Percentiles rank a stretch among this genome's conserved stretches.
Conservation (phyloP, 495 filamentous ascomycete species). For the Talaromyces nanjingensis region DNA sequence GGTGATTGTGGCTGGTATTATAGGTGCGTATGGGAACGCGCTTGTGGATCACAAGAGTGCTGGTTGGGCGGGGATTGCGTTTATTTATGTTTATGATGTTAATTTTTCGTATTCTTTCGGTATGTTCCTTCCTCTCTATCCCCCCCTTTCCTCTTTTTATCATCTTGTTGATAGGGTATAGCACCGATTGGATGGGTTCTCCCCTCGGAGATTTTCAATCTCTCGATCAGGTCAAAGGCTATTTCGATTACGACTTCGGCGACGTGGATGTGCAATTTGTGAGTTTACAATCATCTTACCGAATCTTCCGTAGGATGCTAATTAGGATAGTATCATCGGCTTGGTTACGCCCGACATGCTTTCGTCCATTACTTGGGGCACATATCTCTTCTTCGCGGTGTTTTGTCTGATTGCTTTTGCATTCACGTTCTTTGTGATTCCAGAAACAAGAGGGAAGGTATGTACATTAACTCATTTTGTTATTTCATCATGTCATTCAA, state of each 20-base stretch:
- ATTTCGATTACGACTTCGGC: conserved; percentile 33
- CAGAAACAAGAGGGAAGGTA: conserved; percentile 52
- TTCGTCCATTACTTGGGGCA: conserved; percentile 61
- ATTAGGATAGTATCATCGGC: conserved; percentile 49
- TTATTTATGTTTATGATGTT: conserved; percentile 78
- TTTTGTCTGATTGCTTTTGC: conserved; percentile 58
- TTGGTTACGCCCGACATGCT: conserved; percentile 76
- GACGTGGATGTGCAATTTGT: conserved; percentile 41
- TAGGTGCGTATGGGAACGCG: conserved; percentile 53
- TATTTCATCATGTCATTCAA: not conserved
- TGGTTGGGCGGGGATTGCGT: conserved; percentile 71
- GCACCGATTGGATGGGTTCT: conserved; percentile 37
- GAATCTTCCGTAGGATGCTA: not conserved
- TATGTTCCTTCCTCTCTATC: conserved; percentile 12
- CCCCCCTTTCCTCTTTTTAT: not conserved
- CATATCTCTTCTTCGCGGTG: conserved; percentile 72
- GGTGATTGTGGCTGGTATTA: conserved; percentile 68
- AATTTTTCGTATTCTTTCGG: conserved; percentile 61
- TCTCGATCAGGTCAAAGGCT: conserved; percentile 31
- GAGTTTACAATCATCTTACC: conserved; percentile 4
- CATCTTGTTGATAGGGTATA: conserved; percentile 2
- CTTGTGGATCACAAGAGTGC: conserved; percentile 54
- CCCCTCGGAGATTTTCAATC: conserved; percentile 35
- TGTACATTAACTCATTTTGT: not conserved
- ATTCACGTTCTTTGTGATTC: conserved; percentile 53